Conservation (phyloP, 371 early-diverging fungal genomes). For the Zychaea mexicana region DNA sequence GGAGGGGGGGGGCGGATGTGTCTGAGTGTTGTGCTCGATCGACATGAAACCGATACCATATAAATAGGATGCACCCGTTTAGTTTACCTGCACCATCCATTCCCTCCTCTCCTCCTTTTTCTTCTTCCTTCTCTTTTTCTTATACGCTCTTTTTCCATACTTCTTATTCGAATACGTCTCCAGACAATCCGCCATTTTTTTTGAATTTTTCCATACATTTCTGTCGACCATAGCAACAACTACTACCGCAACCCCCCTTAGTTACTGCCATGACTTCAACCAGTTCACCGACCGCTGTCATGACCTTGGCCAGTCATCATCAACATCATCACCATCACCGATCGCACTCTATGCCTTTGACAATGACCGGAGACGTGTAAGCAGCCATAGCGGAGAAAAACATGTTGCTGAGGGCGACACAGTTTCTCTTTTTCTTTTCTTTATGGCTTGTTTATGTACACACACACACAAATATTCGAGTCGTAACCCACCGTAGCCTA, state of each 20-base stretch:
- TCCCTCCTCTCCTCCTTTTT: not conserved
- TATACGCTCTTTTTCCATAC: not conserved
- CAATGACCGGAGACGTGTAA: not conserved
- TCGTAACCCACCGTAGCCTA: not conserved
- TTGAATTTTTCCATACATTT: not conserved
- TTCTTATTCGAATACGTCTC: no score
- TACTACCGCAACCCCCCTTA: not conserved
- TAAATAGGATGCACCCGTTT: not conserved
- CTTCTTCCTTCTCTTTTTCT: not conserved
- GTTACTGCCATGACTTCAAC: not conserved
- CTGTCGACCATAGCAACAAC: not conserved
- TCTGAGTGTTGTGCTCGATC: not conserved
- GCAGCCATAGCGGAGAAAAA: not conserved
- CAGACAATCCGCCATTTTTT: not conserved
- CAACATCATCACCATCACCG: conserved; percentile 17
- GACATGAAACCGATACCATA: conserved; percentile 6
- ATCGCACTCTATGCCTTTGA: conserved; percentile 17
- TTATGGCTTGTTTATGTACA: no score
- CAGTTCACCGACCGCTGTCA: conserved; percentile 2
- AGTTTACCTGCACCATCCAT: conserved; percentile 2
- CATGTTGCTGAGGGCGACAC: not conserved
- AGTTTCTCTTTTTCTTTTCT: no score
- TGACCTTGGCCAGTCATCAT: not conserved
- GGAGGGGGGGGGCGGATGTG: not conserved
- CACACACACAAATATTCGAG: no score